Percentiles rank a stretch among this genome's conserved stretches.
Conservation (phyloP, 192 early-diverging fungal species). For the Coemansia sp. region DNA sequence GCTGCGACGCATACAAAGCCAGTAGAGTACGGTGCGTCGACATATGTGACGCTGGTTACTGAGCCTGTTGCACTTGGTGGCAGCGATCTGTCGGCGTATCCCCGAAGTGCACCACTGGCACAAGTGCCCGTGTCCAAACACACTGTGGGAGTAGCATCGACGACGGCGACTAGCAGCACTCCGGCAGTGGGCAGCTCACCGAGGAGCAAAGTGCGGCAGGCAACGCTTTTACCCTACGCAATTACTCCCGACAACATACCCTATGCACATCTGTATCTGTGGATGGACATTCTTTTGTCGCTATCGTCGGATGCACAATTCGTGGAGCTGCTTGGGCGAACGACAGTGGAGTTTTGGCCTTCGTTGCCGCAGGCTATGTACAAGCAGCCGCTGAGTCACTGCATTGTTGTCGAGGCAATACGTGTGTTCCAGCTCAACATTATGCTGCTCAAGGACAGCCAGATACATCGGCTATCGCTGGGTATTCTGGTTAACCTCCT, state of each 20-base stretch:
- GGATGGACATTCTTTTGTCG: constrained; percentile 33
- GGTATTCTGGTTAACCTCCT: constrained; percentile 44
- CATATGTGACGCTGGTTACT: constrained; percentile 2
- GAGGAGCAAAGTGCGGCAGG: constrained; percentile 30
- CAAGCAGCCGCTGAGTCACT: constrained; percentile 40
- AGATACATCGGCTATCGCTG: constrained; percentile 41
- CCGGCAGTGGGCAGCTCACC: constrained; percentile 6
- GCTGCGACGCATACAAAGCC: neutral
- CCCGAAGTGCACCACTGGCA: neutral
- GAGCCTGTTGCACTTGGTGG: neutral
- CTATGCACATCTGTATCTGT: constrained; percentile 41
- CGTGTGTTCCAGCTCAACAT: constrained; percentile 54
- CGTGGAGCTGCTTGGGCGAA: constrained; percentile 47
- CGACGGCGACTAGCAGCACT: neutral
- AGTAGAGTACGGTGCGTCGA: neutral
- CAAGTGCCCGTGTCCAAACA: neutral
- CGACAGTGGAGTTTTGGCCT: constrained; percentile 44
- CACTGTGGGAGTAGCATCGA: neutral
- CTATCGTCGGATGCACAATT: constrained; percentile 39
- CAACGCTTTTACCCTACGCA: constrained; percentile 20
- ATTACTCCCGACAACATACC: constrained; percentile 38
- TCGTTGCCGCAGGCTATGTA: constrained; percentile 37
- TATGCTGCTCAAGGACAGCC: constrained; percentile 42
- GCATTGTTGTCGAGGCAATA: constrained; percentile 39
- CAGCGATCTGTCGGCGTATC: neutral